Conservation (phyloP, 2,329 filamentous ascomycete species). For the Diaporthe nobilis region DNA sequence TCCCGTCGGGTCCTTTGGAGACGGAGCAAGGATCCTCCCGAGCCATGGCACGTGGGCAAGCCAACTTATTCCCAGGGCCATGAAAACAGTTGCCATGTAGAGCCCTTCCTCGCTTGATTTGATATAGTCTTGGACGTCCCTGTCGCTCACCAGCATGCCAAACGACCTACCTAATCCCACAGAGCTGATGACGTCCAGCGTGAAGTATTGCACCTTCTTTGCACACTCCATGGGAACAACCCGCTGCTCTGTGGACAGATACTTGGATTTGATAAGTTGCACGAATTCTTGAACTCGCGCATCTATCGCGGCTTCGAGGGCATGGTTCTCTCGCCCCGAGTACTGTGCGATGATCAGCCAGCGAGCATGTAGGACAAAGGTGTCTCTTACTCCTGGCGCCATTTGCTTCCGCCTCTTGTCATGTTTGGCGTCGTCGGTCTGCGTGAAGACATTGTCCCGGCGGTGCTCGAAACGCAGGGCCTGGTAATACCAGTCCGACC, state of each 20-base stretch:
- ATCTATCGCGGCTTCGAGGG: slow-evolving; percentile 65
- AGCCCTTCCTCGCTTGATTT: slow-evolving; percentile 15
- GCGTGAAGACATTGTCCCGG: slow-evolving; percentile 67
- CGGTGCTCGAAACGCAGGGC: slow-evolving; percentile 63
- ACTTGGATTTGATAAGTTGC: slow-evolving; percentile 59
- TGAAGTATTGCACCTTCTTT: slow-evolving; percentile 63
- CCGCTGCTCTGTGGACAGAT: slow-evolving; percentile 52
- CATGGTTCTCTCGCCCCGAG: slow-evolving; percentile 67
- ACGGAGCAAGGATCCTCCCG: background rate
- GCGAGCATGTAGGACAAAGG: slow-evolving; percentile 41
- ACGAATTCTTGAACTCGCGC: slow-evolving; percentile 60
- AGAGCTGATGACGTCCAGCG: slow-evolving; percentile 66
- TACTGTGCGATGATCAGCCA: slow-evolving; percentile 56
- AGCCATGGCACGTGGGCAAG: slow-evolving; percentile 1
- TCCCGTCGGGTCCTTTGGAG: background rate
- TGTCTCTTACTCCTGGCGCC: slow-evolving; percentile 7
- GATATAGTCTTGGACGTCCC: slow-evolving; percentile 51
- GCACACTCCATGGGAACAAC: slow-evolving; percentile 60
- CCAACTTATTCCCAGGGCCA: slow-evolving; percentile 6
- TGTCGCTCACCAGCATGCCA: slow-evolving; percentile 61
- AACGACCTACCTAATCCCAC: slow-evolving; percentile 65
- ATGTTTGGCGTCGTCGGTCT: slow-evolving; percentile 64
- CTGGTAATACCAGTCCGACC: slow-evolving; percentile 60
- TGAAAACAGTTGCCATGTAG: background rate
- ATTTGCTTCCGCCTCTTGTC: slow-evolving; percentile 58